Percentiles rank a stretch among this genome's conserved stretches.
Evolutionary conservation across 805 yeast genomes (phyloP).

Genomic region (Lipomyces lipofer): DNA sequence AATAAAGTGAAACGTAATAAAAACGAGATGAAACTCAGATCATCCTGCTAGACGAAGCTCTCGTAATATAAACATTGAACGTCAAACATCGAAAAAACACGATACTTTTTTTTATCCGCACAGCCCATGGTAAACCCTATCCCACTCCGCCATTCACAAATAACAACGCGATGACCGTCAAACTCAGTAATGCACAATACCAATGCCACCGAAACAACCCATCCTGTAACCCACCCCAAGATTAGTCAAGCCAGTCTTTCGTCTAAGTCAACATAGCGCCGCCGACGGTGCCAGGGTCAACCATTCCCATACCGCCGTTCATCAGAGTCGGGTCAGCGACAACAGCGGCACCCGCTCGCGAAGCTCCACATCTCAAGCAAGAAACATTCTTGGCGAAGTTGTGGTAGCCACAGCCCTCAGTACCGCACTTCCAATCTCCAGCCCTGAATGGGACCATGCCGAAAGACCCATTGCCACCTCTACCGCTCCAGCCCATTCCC

Average conservation of each 20-base stretch:
- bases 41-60: not conserved
- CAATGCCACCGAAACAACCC: not conserved
- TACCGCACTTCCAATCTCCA: slow-evolving; percentile 92
- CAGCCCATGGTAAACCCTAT: not conserved
- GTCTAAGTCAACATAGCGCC: slow-evolving; percentile 23
- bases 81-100: slow-evolving; percentile 3
- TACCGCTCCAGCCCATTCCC: slow-evolving; percentile 29
- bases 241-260: not conserved
- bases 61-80: not conserved
- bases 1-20: not conserved
- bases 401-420: slow-evolving; percentile 78
- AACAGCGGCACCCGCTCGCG: slow-evolving; percentile 46
- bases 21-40: not conserved
- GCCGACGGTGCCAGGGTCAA: slow-evolving; percentile 20
- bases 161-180: not conserved
- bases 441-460: slow-evolving; percentile 89
- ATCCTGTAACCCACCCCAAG: not conserved
- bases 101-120: slow-evolving; percentile 6
- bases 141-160: not conserved
- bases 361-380: slow-evolving; percentile 86
- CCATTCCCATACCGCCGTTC: slow-evolving; percentile 31
- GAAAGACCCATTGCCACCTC: slow-evolving; percentile 31
- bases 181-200: not conserved
- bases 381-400: slow-evolving; percentile 88
- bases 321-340: slow-evolving; percentile 33